Conservation (phyloP, 352 stramenopile genomes). For the Nothophytophthora sp. region DNA sequence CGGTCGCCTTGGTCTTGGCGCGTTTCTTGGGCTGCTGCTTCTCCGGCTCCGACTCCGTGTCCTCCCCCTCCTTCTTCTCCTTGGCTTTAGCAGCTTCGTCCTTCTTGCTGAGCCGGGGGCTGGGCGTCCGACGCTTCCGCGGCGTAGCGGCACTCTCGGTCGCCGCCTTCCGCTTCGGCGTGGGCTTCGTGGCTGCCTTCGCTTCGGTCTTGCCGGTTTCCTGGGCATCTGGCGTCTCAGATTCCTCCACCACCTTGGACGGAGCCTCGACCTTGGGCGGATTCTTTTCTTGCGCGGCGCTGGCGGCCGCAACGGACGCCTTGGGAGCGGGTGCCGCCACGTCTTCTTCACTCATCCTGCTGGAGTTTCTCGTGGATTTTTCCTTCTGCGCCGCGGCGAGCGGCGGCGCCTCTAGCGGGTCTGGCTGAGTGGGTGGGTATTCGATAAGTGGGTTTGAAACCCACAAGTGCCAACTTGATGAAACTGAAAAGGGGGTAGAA, state of each 20-base stretch:
- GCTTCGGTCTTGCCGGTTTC: conserved; percentile 2
- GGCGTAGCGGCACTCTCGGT: conserved; percentile 1
- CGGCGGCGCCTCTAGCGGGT: conserved; percentile 9
- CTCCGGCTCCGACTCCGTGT: conserved; percentile 54
- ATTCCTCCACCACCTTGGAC: too few species aligned
- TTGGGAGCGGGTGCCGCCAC: conserved; percentile 3
- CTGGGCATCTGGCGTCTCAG: too few species aligned
- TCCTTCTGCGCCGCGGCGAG: conserved; percentile 29
- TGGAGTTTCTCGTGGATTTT: conserved; percentile 31
- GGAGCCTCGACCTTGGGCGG: too few species aligned
- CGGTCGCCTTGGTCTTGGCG: too few species aligned
- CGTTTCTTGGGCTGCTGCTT: conserved; percentile 57
- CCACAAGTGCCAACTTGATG: too few species aligned
- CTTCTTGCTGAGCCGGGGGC: conserved; percentile 11
- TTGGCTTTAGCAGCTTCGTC: too few species aligned
- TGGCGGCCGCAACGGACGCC: too few species aligned
- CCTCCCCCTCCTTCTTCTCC: conserved; percentile 27
- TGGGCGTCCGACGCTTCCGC: conserved; percentile 16
- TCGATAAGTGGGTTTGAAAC: too few species aligned
- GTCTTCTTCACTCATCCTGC: conserved; percentile 25
- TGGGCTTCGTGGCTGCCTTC: conserved; percentile 8
- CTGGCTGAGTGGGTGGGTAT: conserved; percentile 6
- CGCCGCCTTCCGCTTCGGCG: conserved; percentile 7
- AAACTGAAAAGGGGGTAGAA: too few species aligned
- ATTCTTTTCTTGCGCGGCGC: too few species aligned